phyloP scores from a whole-genome alignment of 1,139 yeast species.

The Pichia sp. region DNA sequence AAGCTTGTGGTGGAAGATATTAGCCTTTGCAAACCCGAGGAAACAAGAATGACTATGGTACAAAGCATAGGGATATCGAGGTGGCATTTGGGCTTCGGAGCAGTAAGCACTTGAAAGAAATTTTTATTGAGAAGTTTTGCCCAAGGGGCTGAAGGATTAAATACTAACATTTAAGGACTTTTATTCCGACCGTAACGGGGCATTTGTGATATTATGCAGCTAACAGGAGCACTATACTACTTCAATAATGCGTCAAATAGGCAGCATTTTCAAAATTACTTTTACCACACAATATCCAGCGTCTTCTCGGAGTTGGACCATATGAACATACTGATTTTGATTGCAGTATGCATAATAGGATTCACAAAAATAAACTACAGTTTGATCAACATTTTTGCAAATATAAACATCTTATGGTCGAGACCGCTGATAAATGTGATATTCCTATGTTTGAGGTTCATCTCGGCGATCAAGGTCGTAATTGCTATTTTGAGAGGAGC shows the following conservation, averaged over 20 bases:
- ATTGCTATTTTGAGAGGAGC: slow-evolving; percentile 22
- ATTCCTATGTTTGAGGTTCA: slow-evolving; percentile 20
- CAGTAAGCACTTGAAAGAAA: slow-evolving; percentile 12
- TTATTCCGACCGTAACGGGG: slow-evolving; percentile 5
- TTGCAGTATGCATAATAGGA: slow-evolving; percentile 19
- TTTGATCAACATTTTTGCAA: slow-evolving; percentile 10
- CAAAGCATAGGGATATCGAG: slow-evolving; percentile 9
- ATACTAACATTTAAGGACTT: slow-evolving; percentile 14
- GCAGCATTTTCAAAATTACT: slow-evolving; percentile 16
- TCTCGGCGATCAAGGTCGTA: slow-evolving; percentile 22
- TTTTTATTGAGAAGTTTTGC: background rate
- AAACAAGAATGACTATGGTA: background rate
- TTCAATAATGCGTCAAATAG: slow-evolving; percentile 24
- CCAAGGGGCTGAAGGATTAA: background rate
- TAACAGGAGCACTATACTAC: slow-evolving; percentile 21
- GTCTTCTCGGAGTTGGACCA: slow-evolving; percentile 23
- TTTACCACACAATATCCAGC: slow-evolving; percentile 19
- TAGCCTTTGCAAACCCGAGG: too few relatives aligned
- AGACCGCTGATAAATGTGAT: slow-evolving; percentile 18
- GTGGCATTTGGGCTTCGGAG: slow-evolving; percentile 20
- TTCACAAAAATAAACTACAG: slow-evolving; percentile 16
- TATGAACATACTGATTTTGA: slow-evolving; percentile 22
- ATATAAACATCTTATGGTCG: slow-evolving; percentile 15
- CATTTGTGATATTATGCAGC: slow-evolving; percentile 4
- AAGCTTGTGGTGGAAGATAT: too few relatives aligned